A percentile compares a stretch with the other conserved stretches of the same genome.
Evolutionary conservation across 768 basidiomycete genomes (phyloP).

Genomic region (Amanita exitialis): DNA sequence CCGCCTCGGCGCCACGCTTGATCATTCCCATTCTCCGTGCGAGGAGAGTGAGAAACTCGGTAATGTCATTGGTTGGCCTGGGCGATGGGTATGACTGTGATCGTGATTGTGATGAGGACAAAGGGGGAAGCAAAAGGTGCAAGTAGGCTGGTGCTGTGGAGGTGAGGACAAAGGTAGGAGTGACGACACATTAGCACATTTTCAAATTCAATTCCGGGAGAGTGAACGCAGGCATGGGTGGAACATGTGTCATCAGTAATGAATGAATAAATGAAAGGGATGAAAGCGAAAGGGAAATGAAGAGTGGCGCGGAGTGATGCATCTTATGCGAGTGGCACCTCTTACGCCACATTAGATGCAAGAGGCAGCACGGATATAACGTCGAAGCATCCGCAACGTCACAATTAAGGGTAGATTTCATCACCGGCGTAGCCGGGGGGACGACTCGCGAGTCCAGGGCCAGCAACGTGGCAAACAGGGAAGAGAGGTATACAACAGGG

Average conservation of each 20-base stretch:
- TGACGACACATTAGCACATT: background rate
- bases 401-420: background rate
- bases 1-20: constrained; percentile 61
- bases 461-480: background rate
- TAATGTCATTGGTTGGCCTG: constrained; percentile 47
- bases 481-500: background rate
- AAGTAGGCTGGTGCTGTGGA: constrained; percentile 61
- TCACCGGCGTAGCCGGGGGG: background rate
- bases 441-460: background rate
- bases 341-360: background rate
- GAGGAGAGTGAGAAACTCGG: constrained; percentile 59
- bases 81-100: constrained; percentile 29
- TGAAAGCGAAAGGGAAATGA: background rate
- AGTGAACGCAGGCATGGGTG: background rate
- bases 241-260: background rate
- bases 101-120: background rate
- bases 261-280: background rate
- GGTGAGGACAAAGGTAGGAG: background rate
- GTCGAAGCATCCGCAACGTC: background rate
- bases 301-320: background rate
- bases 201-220: background rate
- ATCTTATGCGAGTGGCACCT: background rate
- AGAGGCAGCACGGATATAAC: background rate
- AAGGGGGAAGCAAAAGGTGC: constrained; percentile 26
- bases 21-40: constrained; percentile 77